Evolutionary conservation across 768 basidiomycete species (phyloP), one percentile per base, ranked within the genome.

Genomic region (Pleurotus eryngii): DNA sequence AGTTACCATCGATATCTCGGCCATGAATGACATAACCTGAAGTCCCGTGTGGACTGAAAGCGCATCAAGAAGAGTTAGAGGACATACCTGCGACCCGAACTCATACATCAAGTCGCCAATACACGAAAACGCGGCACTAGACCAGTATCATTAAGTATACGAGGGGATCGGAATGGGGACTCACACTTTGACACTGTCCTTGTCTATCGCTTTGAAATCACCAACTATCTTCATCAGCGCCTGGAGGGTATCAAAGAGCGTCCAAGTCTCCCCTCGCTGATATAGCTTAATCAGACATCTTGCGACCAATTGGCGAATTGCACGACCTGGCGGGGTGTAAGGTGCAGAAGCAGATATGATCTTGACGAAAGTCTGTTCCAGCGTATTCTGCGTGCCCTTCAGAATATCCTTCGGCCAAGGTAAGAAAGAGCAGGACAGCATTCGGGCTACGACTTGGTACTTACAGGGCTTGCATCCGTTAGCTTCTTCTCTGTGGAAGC

Each of bases 1-100:
- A 0, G 86, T 77, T 0, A 84, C 75, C 1, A 78, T 74, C 17
- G 83, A 74, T 35, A 95, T 89, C 67, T 98, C 96, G 26, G 87
- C 81, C 85, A 95, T 89, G 63, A 95, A 89, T 0, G 95, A 97
- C 95, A 98, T 96, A 68, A 95, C 86, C 92, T 98, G 60, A 1
- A 49, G 30, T 26, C 9, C 42, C 14, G 59, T 42, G 20, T 30
- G 15, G 39, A 43, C 59, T 22, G 17, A 7, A 48, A 43, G 53
- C 46, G 15, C 26, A 15, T 46, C 40, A 26, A 4, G 5, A 55
- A 40, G 46, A n/a, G 26, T 22, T 24, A 50, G 2, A 43, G 15
- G 12, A 65, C 86, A 56, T 67, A 90, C 94, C 75, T 97, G 91
- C 4, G 86, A 78, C 4, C 96, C 96, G 66, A 88, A 91, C 5